phyloP scores from a whole-genome alignment of 768 basidiomycete genomes.

The Lentinula boryana region DNA sequence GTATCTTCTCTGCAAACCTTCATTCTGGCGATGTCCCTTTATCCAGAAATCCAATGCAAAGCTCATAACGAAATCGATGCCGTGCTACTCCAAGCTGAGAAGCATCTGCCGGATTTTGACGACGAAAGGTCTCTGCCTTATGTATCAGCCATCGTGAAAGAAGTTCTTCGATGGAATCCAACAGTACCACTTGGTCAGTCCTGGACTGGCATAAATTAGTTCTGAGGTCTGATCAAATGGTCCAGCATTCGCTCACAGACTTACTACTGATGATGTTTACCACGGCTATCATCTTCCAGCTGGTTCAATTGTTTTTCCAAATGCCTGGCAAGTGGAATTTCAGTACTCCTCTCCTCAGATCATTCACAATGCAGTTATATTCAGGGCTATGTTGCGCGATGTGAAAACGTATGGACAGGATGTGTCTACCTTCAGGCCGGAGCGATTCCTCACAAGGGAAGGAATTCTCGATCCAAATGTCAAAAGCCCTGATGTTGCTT shows the following conservation, averaged over 20 bases:
- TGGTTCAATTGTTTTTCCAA: slow-evolving; percentile 18
- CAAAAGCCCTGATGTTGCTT: slow-evolving; percentile 24
- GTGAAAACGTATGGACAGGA: slow-evolving; percentile 23
- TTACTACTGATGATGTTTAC: slow-evolving; percentile 19
- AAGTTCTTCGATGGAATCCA: slow-evolving; percentile 21
- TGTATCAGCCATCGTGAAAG: slow-evolving; percentile 17
- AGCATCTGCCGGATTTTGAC: slow-evolving; percentile 13
- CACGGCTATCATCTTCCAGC: slow-evolving; percentile 19
- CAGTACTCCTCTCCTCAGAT: neutral
- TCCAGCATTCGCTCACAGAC: slow-evolving; percentile 14
- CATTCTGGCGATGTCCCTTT: slow-evolving; percentile 13
- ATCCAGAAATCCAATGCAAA: slow-evolving; percentile 19
- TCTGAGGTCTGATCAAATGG: neutral
- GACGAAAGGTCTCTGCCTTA: slow-evolving; percentile 19
- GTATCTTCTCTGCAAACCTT: slow-evolving; percentile 6
- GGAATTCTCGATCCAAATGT: slow-evolving; percentile 21
- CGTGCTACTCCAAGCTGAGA: slow-evolving; percentile 4
- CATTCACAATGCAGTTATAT: neutral
- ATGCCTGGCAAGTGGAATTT: slow-evolving; percentile 13
- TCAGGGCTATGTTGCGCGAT: slow-evolving; percentile 33
- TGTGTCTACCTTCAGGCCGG: slow-evolving; percentile 29
- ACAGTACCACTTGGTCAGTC: slow-evolving; percentile 16
- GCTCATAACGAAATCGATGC: slow-evolving; percentile 21
- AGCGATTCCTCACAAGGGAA: slow-evolving; percentile 28
- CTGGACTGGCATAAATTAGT: too few species aligned